A percentile compares a stretch with the other conserved stretches of the same genome.
Conservation (phyloP, 345 rosid genomes). For the Citrus hindsii region DNA sequence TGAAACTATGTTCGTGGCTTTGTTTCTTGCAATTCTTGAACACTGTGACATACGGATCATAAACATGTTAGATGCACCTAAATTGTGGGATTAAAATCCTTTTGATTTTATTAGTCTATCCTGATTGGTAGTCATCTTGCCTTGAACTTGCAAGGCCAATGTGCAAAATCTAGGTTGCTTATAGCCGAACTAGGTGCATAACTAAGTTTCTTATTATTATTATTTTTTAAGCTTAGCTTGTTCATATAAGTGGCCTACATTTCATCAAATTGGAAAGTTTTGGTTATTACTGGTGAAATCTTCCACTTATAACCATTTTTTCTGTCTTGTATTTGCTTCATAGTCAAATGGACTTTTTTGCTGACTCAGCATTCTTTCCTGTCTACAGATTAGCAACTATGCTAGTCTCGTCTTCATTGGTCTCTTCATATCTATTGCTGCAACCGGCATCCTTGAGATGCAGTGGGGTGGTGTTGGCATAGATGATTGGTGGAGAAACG, state of each 20-base stretch:
- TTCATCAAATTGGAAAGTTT: not conserved
- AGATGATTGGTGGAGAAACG: conserved; percentile 99
- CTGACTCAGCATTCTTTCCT: not conserved
- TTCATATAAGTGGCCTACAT: no score
- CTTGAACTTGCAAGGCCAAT: not conserved
- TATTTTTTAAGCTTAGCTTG: not conserved
- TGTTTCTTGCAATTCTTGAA: not conserved
- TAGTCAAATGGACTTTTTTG: not conserved
- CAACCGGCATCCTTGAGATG: conserved; percentile 94
- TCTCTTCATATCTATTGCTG: conserved; percentile 90
- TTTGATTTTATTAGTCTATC: not conserved
- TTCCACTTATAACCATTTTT: not conserved
- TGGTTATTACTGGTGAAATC: not conserved
- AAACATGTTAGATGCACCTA: not conserved
- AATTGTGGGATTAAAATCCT: not conserved
- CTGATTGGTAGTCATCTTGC: not conserved
- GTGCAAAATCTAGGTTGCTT: not conserved
- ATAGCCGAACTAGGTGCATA: not conserved
- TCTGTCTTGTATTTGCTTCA: not conserved
- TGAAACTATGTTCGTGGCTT: not conserved
- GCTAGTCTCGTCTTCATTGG: conserved; percentile 86
- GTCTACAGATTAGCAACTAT: conserved; percentile 84
- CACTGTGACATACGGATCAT: not conserved
- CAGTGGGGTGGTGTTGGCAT: conserved; percentile 98
- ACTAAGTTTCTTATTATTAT: not conserved